Base-by-base conservation (phyloP, 805 yeast species). In the Ogataea zsoltii region DNA sequence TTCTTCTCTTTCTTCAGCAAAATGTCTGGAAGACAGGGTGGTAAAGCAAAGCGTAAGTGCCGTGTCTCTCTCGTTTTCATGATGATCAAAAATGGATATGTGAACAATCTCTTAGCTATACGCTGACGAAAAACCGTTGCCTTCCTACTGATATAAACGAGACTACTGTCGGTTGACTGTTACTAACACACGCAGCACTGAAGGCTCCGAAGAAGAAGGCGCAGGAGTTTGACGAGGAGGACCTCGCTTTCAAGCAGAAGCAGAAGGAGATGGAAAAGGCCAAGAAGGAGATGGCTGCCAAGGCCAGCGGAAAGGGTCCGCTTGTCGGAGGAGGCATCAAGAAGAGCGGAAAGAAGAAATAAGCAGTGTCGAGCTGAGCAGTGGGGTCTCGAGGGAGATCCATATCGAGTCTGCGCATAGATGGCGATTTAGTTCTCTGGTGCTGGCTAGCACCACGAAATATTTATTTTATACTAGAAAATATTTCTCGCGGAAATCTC, bases 21-120 rank as follows among this genome's bases (percentile, higher is more conserved):
- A 11, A 89, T 90, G 96, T 89, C 96, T 41, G 90, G 96, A 61
- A 90, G 97, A 75, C 97, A 91, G 76, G 97, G 97, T 65, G 97
- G 97, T 63, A 91, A 91, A 68, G 82, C 91, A 49, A 91, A 91
- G 82, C 97, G 90, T 72, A 62, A 49, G 81, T 70, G 38, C 7
- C 15, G 21, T 18, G 5, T 14, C 4, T 18, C 7, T 5, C 26
- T 18, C 14, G 36, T 25, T 10, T 47, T 28, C 9, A 50, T 54
- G 58, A 54, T 54, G 58, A 54, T 40, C 28, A 45, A 41, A 51
- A 42, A 54, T 50, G 58, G 58, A 54, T 54, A 54, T 46, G 56
- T 54, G 58, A 54, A 54, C 58, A 54, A 54, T 54, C 58, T 54
- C 58, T 53, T 54, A 54, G 58, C 46, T 51, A 36, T 35, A 42